phyloP scores from a whole-genome alignment of 2,329 filamentous ascomycete genomes.

The Seiridium cupressi region DNA sequence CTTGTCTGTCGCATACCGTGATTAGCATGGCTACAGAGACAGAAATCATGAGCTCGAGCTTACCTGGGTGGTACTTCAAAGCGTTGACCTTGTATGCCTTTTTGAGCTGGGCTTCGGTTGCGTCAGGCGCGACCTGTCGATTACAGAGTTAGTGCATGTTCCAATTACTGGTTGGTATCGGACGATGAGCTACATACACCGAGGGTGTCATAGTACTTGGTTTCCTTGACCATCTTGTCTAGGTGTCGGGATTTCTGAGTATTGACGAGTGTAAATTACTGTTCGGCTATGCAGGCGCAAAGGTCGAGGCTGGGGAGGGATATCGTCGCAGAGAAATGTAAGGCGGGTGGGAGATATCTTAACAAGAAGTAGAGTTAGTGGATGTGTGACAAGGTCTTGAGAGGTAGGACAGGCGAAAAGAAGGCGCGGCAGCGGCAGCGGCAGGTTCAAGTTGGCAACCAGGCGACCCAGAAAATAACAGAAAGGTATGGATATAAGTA shows the following conservation, averaged over 20 bases:
- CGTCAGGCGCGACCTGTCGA: conserved; percentile 69
- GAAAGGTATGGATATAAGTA: neutral
- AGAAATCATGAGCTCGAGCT: conserved; percentile 22
- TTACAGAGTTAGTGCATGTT: conserved; percentile 14
- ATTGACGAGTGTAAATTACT: too few species aligned
- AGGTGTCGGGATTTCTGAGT: neutral
- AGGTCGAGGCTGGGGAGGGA: too few species aligned
- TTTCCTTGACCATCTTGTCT: conserved; percentile 72
- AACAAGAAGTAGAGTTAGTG: too few species aligned
- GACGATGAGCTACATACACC: conserved; percentile 54
- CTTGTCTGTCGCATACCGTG: conserved; percentile 66
- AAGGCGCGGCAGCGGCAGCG: neutral
- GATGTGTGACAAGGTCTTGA: too few species aligned
- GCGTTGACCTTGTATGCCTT: conserved; percentile 85
- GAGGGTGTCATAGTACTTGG: conserved; percentile 75
- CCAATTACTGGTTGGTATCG: neutral
- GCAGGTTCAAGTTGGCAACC: neutral
- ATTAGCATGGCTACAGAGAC: conserved; percentile 8
- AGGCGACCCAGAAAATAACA: neutral
- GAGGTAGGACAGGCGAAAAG: neutral
- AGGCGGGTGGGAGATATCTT: too few species aligned
- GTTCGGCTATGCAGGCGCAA: too few species aligned
- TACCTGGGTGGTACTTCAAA: conserved; percentile 82
- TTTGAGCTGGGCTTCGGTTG: conserved; percentile 84
- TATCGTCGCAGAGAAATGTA: too few species aligned